These are phyloP conservation scores for Paecilomyces niveus DNA, from an alignment of 2,329 filamentous ascomycete species.

Conservation along the genomic window DNA sequence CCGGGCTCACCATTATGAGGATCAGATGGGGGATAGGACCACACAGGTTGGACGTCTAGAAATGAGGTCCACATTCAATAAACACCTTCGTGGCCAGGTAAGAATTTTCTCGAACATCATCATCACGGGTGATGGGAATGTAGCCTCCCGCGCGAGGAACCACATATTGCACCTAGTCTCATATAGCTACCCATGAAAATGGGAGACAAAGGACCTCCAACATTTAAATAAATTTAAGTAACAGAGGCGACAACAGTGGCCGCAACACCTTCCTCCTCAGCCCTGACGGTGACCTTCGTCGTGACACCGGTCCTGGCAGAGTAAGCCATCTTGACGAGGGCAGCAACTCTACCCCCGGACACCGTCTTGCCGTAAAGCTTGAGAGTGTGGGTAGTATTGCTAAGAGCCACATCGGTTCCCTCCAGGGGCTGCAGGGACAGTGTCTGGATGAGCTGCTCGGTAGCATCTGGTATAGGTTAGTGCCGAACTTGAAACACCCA, in stretches of 20 bases:
- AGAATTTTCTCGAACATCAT: background rate
- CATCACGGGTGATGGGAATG: conserved; percentile 1
- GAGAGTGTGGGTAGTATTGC: conserved; percentile 83
- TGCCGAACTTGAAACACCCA: background rate
- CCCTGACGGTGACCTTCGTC: conserved; percentile 86
- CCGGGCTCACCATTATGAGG: background rate
- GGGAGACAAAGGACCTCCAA: background rate
- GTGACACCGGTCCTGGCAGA: conserved; percentile 89
- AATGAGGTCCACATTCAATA: background rate
- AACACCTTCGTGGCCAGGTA: background rate
- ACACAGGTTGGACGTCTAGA: background rate
- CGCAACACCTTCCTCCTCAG: conserved; percentile 88
- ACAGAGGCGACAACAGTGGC: conserved; percentile 77
- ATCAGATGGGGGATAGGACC: background rate
- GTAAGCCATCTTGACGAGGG: conserved; percentile 85
- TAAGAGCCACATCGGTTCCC: conserved; percentile 84
- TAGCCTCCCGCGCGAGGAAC: background rate
- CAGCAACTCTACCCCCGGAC: conserved; percentile 79
- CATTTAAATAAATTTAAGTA: conserved; percentile 49
- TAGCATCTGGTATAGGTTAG: conserved; percentile 62
- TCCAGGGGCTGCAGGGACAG: conserved; percentile 90
- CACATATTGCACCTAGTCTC: background rate
- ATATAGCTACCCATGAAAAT: background rate
- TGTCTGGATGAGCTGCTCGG: conserved; percentile 78
- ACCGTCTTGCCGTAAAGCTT: conserved; percentile 96